phyloP scores from a whole-genome alignment of 176 grass and related monocot genomes.

The Chloris gayana region DNA sequence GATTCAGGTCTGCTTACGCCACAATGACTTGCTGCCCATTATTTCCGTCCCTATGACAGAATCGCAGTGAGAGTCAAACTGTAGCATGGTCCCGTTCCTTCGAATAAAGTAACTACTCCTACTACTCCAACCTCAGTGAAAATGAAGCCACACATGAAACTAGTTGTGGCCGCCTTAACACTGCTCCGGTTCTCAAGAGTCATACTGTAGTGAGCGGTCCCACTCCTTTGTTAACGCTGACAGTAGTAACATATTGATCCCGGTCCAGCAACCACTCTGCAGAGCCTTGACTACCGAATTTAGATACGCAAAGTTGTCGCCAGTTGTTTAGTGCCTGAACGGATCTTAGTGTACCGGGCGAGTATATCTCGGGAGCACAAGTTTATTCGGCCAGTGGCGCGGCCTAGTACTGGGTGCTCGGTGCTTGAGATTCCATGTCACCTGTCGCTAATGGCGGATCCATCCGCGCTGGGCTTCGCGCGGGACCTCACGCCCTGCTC shows the following conservation, averaged over 20 bases:
- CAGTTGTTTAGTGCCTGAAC: neutral
- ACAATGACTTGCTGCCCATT: neutral
- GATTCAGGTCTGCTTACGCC: neutral
- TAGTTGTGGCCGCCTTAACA: too few relatives aligned
- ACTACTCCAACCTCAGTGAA: neutral
- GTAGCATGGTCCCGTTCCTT: neutral
- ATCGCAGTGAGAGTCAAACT: too few relatives aligned
- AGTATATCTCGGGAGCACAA: neutral
- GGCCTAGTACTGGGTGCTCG: too few relatives aligned
- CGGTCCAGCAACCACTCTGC: too few relatives aligned
- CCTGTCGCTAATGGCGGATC: conserved; percentile 19
- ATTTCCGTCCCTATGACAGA: neutral
- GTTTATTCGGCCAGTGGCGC: neutral
- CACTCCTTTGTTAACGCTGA: too few relatives aligned
- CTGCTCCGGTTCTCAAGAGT: too few relatives aligned
- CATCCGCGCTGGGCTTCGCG: neutral
- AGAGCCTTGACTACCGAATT: too few relatives aligned
- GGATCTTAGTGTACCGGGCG: neutral
- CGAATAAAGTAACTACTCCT: too few relatives aligned
- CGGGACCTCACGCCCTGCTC: conserved; percentile 18
- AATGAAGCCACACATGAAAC: too few relatives aligned
- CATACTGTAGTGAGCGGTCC: too few relatives aligned
- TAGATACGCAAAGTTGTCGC: neutral
- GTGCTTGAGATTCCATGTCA: conserved; percentile 12
- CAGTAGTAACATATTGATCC: too few relatives aligned